Evolutionary conservation across 2,329 filamentous ascomycete species (phyloP).

Genomic region (Blastomyces percursus): DNA sequence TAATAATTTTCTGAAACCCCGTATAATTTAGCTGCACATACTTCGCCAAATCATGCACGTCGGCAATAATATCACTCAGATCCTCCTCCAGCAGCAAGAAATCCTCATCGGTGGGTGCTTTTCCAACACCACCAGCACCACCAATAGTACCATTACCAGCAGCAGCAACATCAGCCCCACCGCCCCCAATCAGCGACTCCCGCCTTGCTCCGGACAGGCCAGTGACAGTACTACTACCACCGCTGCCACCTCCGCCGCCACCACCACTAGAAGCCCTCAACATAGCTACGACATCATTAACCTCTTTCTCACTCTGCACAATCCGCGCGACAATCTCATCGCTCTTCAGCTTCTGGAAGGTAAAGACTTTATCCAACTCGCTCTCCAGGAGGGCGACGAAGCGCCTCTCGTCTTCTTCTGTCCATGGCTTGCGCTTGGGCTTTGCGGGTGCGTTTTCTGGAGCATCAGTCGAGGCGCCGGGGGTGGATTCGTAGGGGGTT

Average conservation of each 20-base stretch:
- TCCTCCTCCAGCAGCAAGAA: conserved; percentile 91
- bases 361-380: conserved; percentile 95
- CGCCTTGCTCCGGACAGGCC: not conserved
- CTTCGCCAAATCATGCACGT: conserved; percentile 95
- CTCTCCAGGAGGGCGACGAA: conserved; percentile 81
- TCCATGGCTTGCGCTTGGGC: conserved; percentile 58
- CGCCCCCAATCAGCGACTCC: not conserved
- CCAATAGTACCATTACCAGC: not conserved
- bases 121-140: conserved; percentile 3
- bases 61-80: conserved; percentile 93
- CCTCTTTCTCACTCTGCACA: conserved; percentile 75
- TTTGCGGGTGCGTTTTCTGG: conserved; percentile 32
- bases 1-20: conserved; percentile 99
- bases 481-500: conserved; percentile 47
- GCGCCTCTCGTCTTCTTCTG: conserved; percentile 77
- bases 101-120: conserved; percentile 66
- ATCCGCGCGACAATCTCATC: conserved; percentile 92
- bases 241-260: not conserved
- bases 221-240: too few relatives aligned
- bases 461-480: conserved; percentile 33
- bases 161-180: not conserved
- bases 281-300: conserved; percentile 71
- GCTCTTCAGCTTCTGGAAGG: conserved; percentile 93
- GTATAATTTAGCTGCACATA: conserved; percentile 98
- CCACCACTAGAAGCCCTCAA: conserved; percentile 39